A percentile compares a stretch with the other conserved stretches of the same genome.
These are phyloP conservation scores for Trametes sp. DNA, from an alignment of 1,284 basidiomycete genomes.

Conservation along the genomic window DNA sequence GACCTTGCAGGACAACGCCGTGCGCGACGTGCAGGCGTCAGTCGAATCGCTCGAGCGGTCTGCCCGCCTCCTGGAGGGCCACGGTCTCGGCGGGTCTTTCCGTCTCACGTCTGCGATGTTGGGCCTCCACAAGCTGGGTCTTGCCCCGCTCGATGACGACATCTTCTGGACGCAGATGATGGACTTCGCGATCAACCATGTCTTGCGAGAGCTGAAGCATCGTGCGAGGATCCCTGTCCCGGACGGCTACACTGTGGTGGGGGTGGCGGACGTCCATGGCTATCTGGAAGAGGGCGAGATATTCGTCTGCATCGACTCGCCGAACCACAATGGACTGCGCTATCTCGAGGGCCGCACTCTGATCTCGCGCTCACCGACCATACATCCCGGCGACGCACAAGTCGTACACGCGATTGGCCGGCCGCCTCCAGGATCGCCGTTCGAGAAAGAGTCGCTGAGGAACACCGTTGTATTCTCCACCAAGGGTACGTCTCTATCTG, in stretches of 20 bases:
- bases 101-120: constrained; percentile 49
- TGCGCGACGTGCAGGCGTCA: constrained; percentile 54
- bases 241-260: constrained; percentile 68
- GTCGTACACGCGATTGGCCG: constrained; percentile 64
- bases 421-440: constrained; percentile 61
- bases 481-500: constrained; percentile 46
- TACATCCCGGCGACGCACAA: constrained; percentile 75
- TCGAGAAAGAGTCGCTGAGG: constrained; percentile 55
- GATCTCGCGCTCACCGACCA: constrained; percentile 69
- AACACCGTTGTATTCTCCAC: constrained; percentile 70
- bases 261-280: constrained; percentile 67
- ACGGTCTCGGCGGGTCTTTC: constrained; percentile 52
- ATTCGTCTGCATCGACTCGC: constrained; percentile 60
- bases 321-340: constrained; percentile 43
- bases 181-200: constrained; percentile 61
- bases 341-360: constrained; percentile 65
- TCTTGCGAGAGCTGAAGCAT: constrained; percentile 72
- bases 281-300: constrained; percentile 60
- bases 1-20: constrained; percentile 59
- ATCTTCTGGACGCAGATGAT: constrained; percentile 61
- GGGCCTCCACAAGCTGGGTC: constrained; percentile 47
- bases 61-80: constrained; percentile 53
- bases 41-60: constrained; percentile 52
- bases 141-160: constrained; percentile 43
- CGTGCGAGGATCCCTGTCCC: constrained; percentile 73